Evolutionary conservation across 1,284 basidiomycete species (phyloP).

Genomic region (Ceratobasidium sp.): DNA sequence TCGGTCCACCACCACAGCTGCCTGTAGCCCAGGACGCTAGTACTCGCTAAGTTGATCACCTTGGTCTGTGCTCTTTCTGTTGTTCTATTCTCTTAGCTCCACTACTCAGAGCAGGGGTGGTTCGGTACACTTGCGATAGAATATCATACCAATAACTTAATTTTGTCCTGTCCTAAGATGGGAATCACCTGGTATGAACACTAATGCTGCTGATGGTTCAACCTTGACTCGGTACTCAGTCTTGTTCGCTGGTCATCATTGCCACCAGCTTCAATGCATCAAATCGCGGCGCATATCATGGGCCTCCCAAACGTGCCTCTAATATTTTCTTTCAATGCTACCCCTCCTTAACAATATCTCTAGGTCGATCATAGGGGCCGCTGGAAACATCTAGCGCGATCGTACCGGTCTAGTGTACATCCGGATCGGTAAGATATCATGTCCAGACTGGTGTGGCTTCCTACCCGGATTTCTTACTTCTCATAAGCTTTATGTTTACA

Average conservation of each 20-base stretch:
- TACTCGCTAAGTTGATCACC: not conserved
- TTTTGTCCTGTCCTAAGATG: not conserved
- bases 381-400: constrained; percentile 34
- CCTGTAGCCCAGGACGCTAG: not conserved
- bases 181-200: constrained; percentile 33
- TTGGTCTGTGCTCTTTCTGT: too few relatives aligned
- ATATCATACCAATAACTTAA: too few relatives aligned
- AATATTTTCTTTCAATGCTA: not conserved
- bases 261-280: constrained; percentile 14
- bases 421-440: constrained; percentile 21
- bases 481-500: constrained; percentile 33
- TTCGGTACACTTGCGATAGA: too few relatives aligned
- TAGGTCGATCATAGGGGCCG: constrained; percentile 31
- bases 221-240: constrained; percentile 9
- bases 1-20: not conserved
- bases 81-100: too few relatives aligned
- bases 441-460: too few relatives aligned
- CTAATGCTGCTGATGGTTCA: not conserved
- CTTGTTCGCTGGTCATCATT: constrained; percentile 29
- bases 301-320: constrained; percentile 28
- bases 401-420: constrained; percentile 19
- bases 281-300: constrained; percentile 27
- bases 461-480: too few relatives aligned
- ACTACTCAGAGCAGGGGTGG: too few relatives aligned
- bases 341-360: not conserved